Base-by-base conservation (phyloP, 495 filamentous ascomycete species). In the Tuber aestivum region DNA sequence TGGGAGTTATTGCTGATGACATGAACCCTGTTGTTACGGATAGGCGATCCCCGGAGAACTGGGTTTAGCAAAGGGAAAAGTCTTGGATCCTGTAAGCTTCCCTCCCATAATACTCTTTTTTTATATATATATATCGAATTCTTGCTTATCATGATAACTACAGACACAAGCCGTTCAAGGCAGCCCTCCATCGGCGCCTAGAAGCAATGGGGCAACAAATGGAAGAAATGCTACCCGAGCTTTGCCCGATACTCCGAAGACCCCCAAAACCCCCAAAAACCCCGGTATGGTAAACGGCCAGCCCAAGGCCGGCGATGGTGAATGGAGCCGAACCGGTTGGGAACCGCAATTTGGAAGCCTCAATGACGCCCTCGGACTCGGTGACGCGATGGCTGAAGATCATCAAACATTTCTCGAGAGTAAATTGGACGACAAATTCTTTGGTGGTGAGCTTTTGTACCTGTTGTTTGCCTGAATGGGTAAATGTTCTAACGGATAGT, bases 371-470 rank as follows among this genome's bases (percentile, higher is more conserved):
- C 70, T 83, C 35, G 81, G 76, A 10, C 20, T 81, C 41, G 76
- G 74, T 56, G 75, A 79, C 5, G 72, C 40, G 40, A 41, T 73
- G 45, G 72, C 74, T 23, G 86, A 96, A 50, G 94, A 98, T 82
- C 94, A 97, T 83, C 88, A 93, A 80, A 95, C 93, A 23, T 92
- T 90, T 83, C 77, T 99, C n/a, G 95, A 98, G 83, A 87, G 88
- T 35, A 92, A 90, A 82, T 82, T 99, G 35, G 89, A 93, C 37
- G 95, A 99, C 78, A 92, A 94, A 81, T 94, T 94, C 83, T 99
- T 91, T 84, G 95, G 95, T 81, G 93, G 92, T 93, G 84, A 79
- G 88, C 84, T 74, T 71, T 48, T 41, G 41, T 41, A 70, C n/a
- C 27, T 44, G 61, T 41, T 41, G n/a, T 75, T 72, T 41, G 71